These are phyloP conservation scores for Penicillium sp. DNA, from an alignment of 2,329 filamentous ascomycete genomes.

Conservation along the genomic window DNA sequence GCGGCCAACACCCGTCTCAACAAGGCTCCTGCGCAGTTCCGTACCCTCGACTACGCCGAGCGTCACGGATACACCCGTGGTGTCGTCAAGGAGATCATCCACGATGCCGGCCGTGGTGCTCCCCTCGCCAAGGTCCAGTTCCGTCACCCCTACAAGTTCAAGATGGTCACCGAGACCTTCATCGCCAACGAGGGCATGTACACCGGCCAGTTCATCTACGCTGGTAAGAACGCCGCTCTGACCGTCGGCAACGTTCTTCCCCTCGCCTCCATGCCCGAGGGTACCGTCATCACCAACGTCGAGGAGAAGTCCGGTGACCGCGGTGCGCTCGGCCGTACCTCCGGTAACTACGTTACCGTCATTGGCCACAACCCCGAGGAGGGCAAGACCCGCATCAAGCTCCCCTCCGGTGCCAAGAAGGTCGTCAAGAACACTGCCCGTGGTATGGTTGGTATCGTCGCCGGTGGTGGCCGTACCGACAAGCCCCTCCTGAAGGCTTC, in stretches of 20 bases:
- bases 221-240: slow-evolving; percentile 96
- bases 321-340: slow-evolving; percentile 92
- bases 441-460: slow-evolving; percentile 99
- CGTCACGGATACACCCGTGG: slow-evolving; percentile 96
- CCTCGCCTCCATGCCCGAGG: slow-evolving; percentile 90
- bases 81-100: slow-evolving; percentile 98
- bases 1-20: slow-evolving; percentile 85
- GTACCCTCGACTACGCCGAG: slow-evolving; percentile 94
- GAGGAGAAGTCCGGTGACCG: slow-evolving; percentile 99
- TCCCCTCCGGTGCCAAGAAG: slow-evolving; percentile 99
- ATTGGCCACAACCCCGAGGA: slow-evolving; percentile 98
- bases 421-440: slow-evolving; percentile 85
- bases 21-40: slow-evolving; percentile 94
- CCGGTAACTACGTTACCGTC: slow-evolving; percentile 98
- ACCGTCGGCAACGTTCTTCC: slow-evolving; percentile 98
- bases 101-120: slow-evolving; percentile 97
- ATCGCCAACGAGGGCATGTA: slow-evolving; percentile 99
- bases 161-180: slow-evolving; percentile 97
- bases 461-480: slow-evolving; percentile 98
- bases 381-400: slow-evolving; percentile 99
- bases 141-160: slow-evolving; percentile 98
- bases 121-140: slow-evolving; percentile 95
- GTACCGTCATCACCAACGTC: slow-evolving; percentile 98
- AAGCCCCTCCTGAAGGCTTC: slow-evolving; percentile 99
- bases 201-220: slow-evolving; percentile 99